Evolutionary conservation across 1,284 basidiomycete species (phyloP).

Genomic region (Boletus semigastroideus): DNA sequence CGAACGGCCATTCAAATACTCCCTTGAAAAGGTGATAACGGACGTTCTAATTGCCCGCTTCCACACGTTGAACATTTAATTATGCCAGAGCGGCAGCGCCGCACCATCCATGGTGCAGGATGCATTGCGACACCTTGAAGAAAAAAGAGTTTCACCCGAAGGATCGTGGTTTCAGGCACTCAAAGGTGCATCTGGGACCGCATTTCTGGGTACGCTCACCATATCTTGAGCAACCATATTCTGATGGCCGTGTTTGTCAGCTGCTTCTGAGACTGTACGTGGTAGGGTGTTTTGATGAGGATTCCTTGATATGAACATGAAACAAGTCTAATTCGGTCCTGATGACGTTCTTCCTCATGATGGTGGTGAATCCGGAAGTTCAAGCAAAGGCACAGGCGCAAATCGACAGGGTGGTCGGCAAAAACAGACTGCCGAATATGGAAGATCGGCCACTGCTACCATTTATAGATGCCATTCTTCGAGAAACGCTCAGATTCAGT

Average conservation of each 20-base stretch:
- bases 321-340: background rate
- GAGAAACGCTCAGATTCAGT: background rate
- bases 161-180: background rate
- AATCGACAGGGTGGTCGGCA: background rate
- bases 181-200: background rate
- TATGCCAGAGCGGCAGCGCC: background rate
- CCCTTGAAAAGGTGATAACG: background rate
- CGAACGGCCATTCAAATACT: constrained; percentile 1
- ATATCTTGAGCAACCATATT: background rate
- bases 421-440: background rate
- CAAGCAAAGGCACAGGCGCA: background rate
- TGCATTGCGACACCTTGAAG: background rate
- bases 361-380: background rate
- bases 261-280: constrained; percentile 1
- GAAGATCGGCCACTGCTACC: background rate
- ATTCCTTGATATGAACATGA: background rate
- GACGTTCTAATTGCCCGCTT: background rate
- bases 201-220: background rate
- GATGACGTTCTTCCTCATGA: background rate
- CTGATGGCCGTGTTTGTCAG: background rate
- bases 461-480: background rate
- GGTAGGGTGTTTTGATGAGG: background rate
- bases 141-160: background rate
- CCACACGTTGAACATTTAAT: background rate
- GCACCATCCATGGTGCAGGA: constrained; percentile 11